Conservation (phyloP, 306 rosid species). For the Heteromeles arbutifolia region DNA sequence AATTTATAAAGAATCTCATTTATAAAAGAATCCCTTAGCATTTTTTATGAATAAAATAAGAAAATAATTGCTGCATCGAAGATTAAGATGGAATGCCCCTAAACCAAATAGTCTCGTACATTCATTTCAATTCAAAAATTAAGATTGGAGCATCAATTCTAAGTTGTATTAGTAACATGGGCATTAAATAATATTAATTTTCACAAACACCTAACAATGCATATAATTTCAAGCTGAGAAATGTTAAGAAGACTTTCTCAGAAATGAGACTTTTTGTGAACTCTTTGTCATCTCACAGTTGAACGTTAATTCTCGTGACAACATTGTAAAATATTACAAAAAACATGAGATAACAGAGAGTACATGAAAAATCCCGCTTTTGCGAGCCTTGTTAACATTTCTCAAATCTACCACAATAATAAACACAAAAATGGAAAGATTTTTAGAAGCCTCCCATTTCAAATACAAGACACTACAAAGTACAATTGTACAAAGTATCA, state of each 20-base stretch:
- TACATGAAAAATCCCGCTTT: too few species aligned
- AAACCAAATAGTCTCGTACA: background rate
- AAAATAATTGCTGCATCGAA: too few species aligned
- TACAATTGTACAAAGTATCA: background rate
- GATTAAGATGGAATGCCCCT: background rate
- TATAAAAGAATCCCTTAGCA: too few species aligned
- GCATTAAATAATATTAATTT: background rate
- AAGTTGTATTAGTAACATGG: background rate
- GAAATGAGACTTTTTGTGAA: too few species aligned
- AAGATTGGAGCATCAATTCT: background rate
- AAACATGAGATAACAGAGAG: rapidly evolving
- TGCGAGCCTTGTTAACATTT: too few species aligned
- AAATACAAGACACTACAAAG: background rate
- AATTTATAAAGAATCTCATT: too few species aligned
- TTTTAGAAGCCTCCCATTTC: background rate
- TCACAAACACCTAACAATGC: background rate
- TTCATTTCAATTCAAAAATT: background rate
- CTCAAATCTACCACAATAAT: background rate
- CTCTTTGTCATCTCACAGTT: too few species aligned
- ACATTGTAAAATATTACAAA: too few species aligned
- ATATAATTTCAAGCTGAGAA: background rate
- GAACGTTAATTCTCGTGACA: too few species aligned
- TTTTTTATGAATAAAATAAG: too few species aligned
- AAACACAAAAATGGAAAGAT: background rate
- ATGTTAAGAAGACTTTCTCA: too few species aligned